These are phyloP conservation scores for Rhodamnia rubescens DNA, from an alignment of 345 rosid species.

Conservation along the genomic window DNA sequence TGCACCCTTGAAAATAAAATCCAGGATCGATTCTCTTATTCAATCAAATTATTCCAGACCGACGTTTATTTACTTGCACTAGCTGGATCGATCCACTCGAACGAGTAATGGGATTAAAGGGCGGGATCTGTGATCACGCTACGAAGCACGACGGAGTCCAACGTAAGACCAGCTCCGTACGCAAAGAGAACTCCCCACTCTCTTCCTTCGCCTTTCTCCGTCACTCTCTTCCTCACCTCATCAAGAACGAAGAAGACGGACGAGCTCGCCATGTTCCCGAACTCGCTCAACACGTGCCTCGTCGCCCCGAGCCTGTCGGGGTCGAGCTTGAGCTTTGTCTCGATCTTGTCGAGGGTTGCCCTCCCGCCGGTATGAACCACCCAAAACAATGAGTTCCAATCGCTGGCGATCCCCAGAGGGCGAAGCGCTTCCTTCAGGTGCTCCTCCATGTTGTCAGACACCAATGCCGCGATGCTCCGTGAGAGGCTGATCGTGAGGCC, in stretches of 20 bases:
- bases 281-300: slow-evolving; percentile 3
- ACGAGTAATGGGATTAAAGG: not conserved
- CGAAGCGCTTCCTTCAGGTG: not conserved
- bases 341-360: not conserved
- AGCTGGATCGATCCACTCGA: not conserved
- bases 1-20: not conserved
- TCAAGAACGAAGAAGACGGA: slow-evolving; percentile 1
- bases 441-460: not conserved
- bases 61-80: not conserved
- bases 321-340: not conserved
- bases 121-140: not conserved
- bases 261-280: slow-evolving; percentile 1
- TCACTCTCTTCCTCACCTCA: not conserved
- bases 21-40: not conserved
- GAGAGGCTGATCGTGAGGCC: not conserved
- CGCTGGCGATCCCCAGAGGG: not conserved
- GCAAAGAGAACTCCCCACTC: slow-evolving; percentile 3
- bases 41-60: not conserved
- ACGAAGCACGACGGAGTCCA: slow-evolving; percentile 2
- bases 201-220: not conserved
- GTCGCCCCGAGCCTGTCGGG: slow-evolving; percentile 1
- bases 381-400: slow-evolving; percentile 13
- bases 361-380: slow-evolving; percentile 4
- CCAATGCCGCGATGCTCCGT: not conserved
- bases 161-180: not conserved